A percentile compares a stretch with the other conserved stretches of the same genome.
These are phyloP conservation scores for Hericium alpestre DNA, from an alignment of 768 basidiomycete genomes.

Conservation along the genomic window DNA sequence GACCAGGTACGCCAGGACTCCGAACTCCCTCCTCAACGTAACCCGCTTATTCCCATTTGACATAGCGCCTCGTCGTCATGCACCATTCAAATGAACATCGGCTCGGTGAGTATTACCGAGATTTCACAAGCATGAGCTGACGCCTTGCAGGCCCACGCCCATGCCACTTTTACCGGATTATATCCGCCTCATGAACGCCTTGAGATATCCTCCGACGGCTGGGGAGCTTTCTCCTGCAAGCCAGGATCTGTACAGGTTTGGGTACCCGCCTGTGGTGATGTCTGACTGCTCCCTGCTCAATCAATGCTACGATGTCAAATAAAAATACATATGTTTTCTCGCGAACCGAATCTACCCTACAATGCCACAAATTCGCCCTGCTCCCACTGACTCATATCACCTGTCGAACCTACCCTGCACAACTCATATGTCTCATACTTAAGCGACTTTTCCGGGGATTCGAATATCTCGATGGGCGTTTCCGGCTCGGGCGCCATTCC, in stretches of 20 bases:
- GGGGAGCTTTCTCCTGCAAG: constrained; percentile 56
- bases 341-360: neutral
- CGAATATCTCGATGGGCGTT: neutral
- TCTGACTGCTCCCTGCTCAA: neutral
- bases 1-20: constrained; percentile 3
- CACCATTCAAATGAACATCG: constrained; percentile 55
- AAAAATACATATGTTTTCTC: neutral
- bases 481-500: neutral
- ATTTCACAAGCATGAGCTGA: constrained; percentile 5
- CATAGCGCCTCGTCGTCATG: neutral
- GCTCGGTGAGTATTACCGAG: constrained; percentile 31
- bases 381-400: constrained; percentile 1
- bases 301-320: neutral
- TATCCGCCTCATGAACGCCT: constrained; percentile 37
- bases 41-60: neutral
- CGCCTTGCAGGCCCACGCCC: constrained; percentile 19
- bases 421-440: neutral
- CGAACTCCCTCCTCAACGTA: neutral
- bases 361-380: neutral
- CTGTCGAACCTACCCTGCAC: neutral
- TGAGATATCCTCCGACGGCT: constrained; percentile 42
- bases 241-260: constrained; percentile 51
- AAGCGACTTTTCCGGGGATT: neutral
- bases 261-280: constrained; percentile 19
- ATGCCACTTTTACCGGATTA: constrained; percentile 35